Base-by-base conservation (phyloP, 2,329 filamentous ascomycete species). In the Aspergillus hortae region DNA sequence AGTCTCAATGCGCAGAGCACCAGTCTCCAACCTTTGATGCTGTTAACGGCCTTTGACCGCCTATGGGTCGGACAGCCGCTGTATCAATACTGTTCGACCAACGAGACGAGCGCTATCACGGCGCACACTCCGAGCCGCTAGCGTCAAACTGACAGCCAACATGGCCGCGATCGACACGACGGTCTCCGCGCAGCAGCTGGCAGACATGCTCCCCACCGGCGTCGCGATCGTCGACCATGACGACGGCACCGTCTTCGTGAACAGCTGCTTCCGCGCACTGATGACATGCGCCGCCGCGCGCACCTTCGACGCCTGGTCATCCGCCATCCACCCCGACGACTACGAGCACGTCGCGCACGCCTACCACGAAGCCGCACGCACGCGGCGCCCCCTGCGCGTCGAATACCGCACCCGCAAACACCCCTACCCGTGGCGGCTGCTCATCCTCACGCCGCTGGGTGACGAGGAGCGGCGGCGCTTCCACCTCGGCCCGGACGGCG, bases 171-270 rank as follows among this genome's bases (percentile, higher is more conserved):
- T 48, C 2, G 15, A 36, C 7, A 33, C 5, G 7, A 33, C 5
- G 7, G 25, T 48, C 46, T 57, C 61, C 6, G 62, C 62, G 11
- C 58, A 66, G 36, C 53, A 66, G 47, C 58, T 66, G 40, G 63
- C 60, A n/a, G 60, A 66, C 45, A 56, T 63, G 1, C 47, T 65
- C 3, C 64, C 64, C 5, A 56, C 47, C 32, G 61, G 61, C 4
- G 23, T 65, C 15, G 62, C 58, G 1, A 56, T 66, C 19, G 45
- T 65, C 35, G 57, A 59, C 44, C 32, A 56, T 15, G 40, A 41
- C 44, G 57, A 65, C 27, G 48, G 60, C 23, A 27, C 49, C 4
- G 45, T 63, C 11, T 64, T 59, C 15, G 43, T 50, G 6, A 66
- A 64, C 35, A 51, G 53, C 2, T 58, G 57, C 1, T 66, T 66